Base-by-base conservation (phyloP, 345 rosid species). In the Aegle marmelos region DNA sequence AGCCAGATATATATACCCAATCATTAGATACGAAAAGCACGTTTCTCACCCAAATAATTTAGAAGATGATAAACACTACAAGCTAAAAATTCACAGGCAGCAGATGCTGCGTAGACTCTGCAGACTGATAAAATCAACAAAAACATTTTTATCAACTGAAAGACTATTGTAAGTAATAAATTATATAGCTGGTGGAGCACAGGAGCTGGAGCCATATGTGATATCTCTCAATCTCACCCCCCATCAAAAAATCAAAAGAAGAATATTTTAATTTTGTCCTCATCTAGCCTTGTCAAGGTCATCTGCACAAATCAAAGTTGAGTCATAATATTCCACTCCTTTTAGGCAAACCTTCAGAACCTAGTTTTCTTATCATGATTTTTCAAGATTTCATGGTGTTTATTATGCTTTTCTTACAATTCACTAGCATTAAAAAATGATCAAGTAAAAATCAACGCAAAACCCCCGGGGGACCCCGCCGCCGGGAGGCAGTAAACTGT, bases 341-440 rank as follows among this genome's bases (percentile, higher is more conserved):
- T 31, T 45, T 45, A 45, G 1, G 28, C 19, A n/a, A 71, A 30
- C 34, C 48, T 30, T 68, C 17, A 0, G 56, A 69, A 62, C 50
- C 54, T 69, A 48, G 70, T 61, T 68, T 66, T 17, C 28, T 25
- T 24, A 5, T 25, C 41, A 39, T 50, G 36, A 63, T 28, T 74
- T 79, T 79, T 25, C 79, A 68, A 61, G 19, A 79, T 58, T 62
- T 79, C 65, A 79, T 17, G 45, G 57, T 62, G 16, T 73, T 78
- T 9, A n/a, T 36, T n/a, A 45, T 5, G 50, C 21, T 45, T 33
- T 19, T 45, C 50, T 25, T 25, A 27, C n/a, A 3, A 54, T 70
- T 70, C 31, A 72, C n/a, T 34, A 13, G 30, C 31, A 72, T 57
- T 37, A 0, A 4, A 45, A 41, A 54, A n/a, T 53, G 41, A 39